These are phyloP conservation scores for Mortierella sp. DNA, from an alignment of 371 early-diverging fungal species.

Conservation along the genomic window DNA sequence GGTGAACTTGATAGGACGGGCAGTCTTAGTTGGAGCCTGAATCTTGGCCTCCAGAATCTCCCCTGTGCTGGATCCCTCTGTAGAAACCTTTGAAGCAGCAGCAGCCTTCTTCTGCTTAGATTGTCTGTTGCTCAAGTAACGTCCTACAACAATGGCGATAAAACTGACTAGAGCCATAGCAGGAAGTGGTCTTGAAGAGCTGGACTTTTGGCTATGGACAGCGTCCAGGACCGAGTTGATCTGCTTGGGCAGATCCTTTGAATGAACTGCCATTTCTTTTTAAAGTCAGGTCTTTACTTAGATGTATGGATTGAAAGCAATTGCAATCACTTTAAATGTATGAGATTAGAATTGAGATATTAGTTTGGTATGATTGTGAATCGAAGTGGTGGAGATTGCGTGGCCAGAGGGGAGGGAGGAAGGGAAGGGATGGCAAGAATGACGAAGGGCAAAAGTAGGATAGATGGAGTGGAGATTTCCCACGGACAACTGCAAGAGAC, in stretches of 20 bases:
- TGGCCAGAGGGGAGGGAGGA: background rate
- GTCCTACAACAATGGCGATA: conserved; percentile 49
- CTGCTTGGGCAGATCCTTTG: conserved; percentile 57
- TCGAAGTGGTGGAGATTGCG: background rate
- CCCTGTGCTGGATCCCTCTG: conserved; percentile 10
- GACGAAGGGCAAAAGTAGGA: background rate
- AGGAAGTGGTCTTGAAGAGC: conserved; percentile 38
- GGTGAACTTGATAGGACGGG: conserved; percentile 31
- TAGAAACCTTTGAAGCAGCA: conserved; percentile 19
- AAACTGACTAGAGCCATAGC: conserved; percentile 48
- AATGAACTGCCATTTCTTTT: conserved; percentile 43
- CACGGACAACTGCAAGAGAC: background rate
- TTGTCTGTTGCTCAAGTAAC: conserved; percentile 48
- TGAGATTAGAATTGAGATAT: background rate
- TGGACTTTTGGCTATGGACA: conserved; percentile 36
- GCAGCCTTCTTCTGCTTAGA: conserved; percentile 43
- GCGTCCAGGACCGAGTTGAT: conserved; percentile 57
- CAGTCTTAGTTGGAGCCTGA: conserved; percentile 35
- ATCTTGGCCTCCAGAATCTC: conserved; percentile 34
- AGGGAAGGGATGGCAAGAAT: background rate
- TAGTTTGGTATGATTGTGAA: no score
- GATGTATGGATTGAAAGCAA: background rate
- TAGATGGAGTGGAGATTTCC: conserved; percentile 1
- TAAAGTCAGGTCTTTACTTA: background rate
- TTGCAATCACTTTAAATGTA: background rate